Evolutionary conservation across 2,329 filamentous ascomycete species (phyloP).

Genomic region (Apiospora rasikravindrae): DNA sequence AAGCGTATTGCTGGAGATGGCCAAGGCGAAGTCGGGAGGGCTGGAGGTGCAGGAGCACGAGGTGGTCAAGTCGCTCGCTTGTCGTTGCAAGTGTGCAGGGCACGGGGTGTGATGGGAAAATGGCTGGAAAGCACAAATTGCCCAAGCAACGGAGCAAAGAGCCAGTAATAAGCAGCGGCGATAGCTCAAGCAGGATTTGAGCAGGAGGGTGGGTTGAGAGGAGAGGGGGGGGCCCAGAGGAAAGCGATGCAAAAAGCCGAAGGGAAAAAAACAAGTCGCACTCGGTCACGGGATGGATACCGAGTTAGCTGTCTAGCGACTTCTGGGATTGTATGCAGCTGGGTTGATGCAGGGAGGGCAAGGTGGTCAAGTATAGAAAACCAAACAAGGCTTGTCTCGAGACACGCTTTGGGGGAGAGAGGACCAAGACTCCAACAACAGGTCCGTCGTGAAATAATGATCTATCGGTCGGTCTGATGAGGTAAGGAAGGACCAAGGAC

Average conservation of each 20-base stretch:
- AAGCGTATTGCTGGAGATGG: slow-evolving; percentile 17
- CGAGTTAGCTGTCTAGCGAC: background rate
- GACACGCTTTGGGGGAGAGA: background rate
- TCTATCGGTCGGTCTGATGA: slow-evolving; percentile 3
- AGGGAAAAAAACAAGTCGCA: slow-evolving; percentile 16
- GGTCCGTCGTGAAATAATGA: background rate
- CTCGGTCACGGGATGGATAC: slow-evolving; percentile 16
- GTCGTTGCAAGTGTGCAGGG: slow-evolving; percentile 19
- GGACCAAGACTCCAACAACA: slow-evolving; percentile 1
- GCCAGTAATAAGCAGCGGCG: slow-evolving; percentile 4
- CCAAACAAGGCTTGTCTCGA: background rate
- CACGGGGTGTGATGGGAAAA: slow-evolving; percentile 1
- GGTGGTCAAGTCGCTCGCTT: slow-evolving; percentile 17
- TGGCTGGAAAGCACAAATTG: slow-evolving; percentile 17
- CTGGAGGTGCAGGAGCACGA: slow-evolving; percentile 16
- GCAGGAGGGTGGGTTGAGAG: slow-evolving; percentile 10
- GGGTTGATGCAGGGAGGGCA: background rate
- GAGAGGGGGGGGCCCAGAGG: background rate
- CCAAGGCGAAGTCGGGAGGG: slow-evolving; percentile 15
- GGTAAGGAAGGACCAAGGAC: slow-evolving; percentile 4
- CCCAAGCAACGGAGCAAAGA: slow-evolving; percentile 8
- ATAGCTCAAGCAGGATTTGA: slow-evolving; percentile 15
- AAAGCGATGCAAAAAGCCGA: slow-evolving; percentile 14
- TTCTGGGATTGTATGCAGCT: slow-evolving; percentile 1
- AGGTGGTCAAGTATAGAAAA: slow-evolving; percentile 12